Evolutionary conservation across 495 filamentous ascomycete genomes (phyloP), one percentile per base, ranked within the genome.

Genomic region (Aspergillus funiculosus): DNA sequence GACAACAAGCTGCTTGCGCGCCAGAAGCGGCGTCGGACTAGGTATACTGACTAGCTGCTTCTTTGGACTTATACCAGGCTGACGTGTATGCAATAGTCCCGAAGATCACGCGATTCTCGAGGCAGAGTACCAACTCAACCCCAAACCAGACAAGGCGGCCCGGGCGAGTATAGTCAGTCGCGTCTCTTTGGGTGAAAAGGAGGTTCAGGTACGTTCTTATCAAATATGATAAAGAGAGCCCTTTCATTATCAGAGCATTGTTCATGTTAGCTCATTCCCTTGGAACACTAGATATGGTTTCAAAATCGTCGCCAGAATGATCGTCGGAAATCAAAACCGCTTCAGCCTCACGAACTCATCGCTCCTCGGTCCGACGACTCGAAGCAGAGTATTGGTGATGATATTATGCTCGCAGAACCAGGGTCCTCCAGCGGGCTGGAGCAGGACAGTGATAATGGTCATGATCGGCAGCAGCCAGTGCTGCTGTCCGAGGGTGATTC

Each of bases 221-320:
- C 53, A 56, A 57, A 55, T n/a, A 60, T 48, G 71, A 45, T 47
- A 47, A 10, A 38, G 6, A 22, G 35, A n/a, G n/a, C n/a, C n/a
- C 25, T 21, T 31, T 24, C 6, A 4, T 26, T 4, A 42, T 15
- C 20, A 15, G 17, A 25, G 21, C 53, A 51, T 58, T 2, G 32
- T 24, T 10, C 18, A n/a, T 41, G 24, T 8, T 53, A 47, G 31
- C 40, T 45, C 30, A 29, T 35, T 42, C 26, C 47, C 47, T 36
- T 39, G 21, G 14, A 39, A 11, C 35, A 45, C 22, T 61, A 98
- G 92, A 95, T 99, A 54, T 99, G 94, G 94, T 99, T 99, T 66
- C 94, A 97, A 61, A 99, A 99, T 56, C 82, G 90, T 60, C 79
- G 94, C 49, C 94, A 99, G 61, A 94, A 89, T 66, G 83, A 89